These are phyloP conservation scores for Hanseniaspora vineae DNA, from an alignment of 805 yeast genomes.

Conservation along the genomic window DNA sequence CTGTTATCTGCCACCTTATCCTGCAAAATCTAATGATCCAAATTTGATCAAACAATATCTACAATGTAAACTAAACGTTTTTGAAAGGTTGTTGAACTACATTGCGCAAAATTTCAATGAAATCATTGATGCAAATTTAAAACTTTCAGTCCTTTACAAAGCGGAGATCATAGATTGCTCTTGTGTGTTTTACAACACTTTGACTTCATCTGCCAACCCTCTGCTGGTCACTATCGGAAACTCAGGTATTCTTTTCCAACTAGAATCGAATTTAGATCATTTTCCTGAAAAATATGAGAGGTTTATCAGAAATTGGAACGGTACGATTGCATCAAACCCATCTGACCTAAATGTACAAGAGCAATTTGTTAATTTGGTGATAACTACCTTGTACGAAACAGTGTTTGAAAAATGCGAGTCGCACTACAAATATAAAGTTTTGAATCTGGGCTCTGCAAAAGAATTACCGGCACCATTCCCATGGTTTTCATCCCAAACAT, in stretches of 20 bases:
- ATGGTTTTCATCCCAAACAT: constrained; percentile 37
- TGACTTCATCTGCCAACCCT: neutral
- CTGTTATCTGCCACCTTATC: constrained; percentile 39
- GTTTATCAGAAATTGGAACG: constrained; percentile 13
- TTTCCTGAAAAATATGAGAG: constrained; percentile 16
- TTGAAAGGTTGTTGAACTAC: constrained; percentile 33
- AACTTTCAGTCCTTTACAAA: constrained; percentile 27
- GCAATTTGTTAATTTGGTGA: constrained; percentile 13
- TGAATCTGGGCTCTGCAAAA: constrained; percentile 5
- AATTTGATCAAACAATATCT: constrained; percentile 42
- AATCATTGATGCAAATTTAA: constrained; percentile 24
- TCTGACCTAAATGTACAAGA: constrained; percentile 10
- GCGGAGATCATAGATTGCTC: constrained; percentile 34
- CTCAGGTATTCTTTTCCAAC: neutral
- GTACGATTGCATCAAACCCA: constrained; percentile 4
- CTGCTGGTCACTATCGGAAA: neutral
- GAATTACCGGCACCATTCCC: constrained; percentile 12
- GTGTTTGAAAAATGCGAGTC: constrained; percentile 31
- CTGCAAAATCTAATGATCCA: neutral
- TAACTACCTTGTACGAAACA: constrained; percentile 17
- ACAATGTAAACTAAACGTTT: constrained; percentile 32
- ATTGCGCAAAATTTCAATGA: constrained; percentile 32
- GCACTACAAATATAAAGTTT: constrained; percentile 20
- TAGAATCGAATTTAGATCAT: constrained; percentile 1
- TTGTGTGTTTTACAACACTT: neutral